Base-by-base conservation (phyloP, 2,329 filamentous ascomycete species). In the Didymella exigua region DNA sequence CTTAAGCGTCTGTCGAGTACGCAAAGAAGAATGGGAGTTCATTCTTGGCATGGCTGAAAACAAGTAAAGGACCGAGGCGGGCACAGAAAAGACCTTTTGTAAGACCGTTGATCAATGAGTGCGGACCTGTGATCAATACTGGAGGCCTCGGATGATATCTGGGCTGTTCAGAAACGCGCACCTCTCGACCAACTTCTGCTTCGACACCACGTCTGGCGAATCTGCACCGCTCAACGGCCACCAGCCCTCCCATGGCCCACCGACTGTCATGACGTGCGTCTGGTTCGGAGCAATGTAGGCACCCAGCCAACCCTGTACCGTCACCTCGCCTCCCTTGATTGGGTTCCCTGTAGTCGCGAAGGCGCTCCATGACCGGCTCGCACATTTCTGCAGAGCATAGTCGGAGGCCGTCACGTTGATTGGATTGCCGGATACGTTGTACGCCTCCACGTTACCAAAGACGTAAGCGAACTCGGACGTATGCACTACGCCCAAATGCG, bases 1-100 rank as follows among this genome's bases (percentile, higher is more conserved):
- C 33, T 76, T 97, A 48, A 96, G 92, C 70, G 93, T 98, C 23
- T 87, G 84, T 65, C 85, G 81, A 59, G 89, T 93, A 7, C 82
- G 79, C 43, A 75, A 75, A 11, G 76, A 75, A 0, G 89, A 93
- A 73, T 93, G 89, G 86, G 75, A 83, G 29, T 84, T 84, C 60
- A 77, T 92, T 49, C 78, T 84, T 40, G 70, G 76, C 1, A 65
- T 88, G 38, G 84, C 81, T 1, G 60, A 49, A 26, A 58, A 65
- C 19, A 53, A 40, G 14, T 43, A 53, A 26, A 41, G 40, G 11
- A n/a, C 34, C 40, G 34, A 43, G n/a, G 8, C 7, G 3, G 16
- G 19, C 10, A 14, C 36, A 21, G 29, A 36, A 3, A 18, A 2
- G 4, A 23, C 23, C 1, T 47, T 13, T 1, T 42, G 16, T n/a